Evolutionary conservation across 2,329 filamentous ascomycete genomes (phyloP).

Genomic region (Venturiaceae sp.): DNA sequence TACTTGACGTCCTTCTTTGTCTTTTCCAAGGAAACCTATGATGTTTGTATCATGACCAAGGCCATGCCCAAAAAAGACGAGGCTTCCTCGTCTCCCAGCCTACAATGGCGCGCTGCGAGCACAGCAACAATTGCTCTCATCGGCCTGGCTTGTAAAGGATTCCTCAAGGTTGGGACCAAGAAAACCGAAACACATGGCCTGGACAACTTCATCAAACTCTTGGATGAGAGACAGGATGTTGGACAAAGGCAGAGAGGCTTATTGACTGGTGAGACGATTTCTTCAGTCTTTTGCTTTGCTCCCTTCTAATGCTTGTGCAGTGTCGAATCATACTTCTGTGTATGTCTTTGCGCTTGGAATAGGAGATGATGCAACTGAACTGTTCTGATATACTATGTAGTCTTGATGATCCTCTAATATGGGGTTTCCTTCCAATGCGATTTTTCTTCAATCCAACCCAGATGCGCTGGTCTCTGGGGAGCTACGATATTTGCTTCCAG

Average conservation of each 20-base stretch:
- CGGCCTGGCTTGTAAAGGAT: slow-evolving; percentile 59
- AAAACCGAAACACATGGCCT: slow-evolving; percentile 65
- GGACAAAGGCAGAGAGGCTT: slow-evolving; percentile 63
- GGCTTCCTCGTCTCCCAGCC: neutral
- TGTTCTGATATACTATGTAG: too few relatives aligned
- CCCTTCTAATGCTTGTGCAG: too few relatives aligned
- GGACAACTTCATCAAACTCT: slow-evolving; percentile 60
- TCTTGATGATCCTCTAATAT: slow-evolving; percentile 87
- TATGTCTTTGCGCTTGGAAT: slow-evolving; percentile 41
- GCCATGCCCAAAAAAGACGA: neutral
- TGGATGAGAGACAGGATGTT: slow-evolving; percentile 63
- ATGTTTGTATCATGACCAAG: neutral
- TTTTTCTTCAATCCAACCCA: slow-evolving; percentile 57
- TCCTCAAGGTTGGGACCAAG: slow-evolving; percentile 64
- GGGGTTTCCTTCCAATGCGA: slow-evolving; percentile 73
- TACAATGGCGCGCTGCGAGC: slow-evolving; percentile 60
- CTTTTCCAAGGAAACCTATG: neutral
- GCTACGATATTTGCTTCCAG: slow-evolving; percentile 91
- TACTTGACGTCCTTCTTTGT: neutral
- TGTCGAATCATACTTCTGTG: slow-evolving; percentile 84
- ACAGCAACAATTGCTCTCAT: slow-evolving; percentile 64
- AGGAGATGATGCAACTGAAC: neutral
- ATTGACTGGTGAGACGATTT: slow-evolving; percentile 73
- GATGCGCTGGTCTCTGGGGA: slow-evolving; percentile 80
- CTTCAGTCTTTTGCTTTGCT: slow-evolving; percentile 8